Base-by-base conservation (phyloP, 1,284 basidiomycete species). In the Ganoderma boninense region DNA sequence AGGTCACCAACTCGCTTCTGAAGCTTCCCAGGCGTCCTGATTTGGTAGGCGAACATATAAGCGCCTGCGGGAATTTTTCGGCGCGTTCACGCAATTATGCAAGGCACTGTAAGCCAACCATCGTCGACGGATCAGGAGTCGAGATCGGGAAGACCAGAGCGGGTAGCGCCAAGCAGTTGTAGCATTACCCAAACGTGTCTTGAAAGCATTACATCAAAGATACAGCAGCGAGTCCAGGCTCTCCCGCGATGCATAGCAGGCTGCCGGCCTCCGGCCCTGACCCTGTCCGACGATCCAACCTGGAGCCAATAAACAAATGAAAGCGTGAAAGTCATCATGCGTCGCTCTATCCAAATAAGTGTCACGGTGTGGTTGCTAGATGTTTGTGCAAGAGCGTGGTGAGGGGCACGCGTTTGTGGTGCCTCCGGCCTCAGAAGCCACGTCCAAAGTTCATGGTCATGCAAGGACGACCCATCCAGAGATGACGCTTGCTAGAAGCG, bases 401-500 rank as follows among this genome's bases (percentile, higher is more conserved):
- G 23, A 44, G 59, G n/a, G 59, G 56, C 56, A 52, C 23, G 3
- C 49, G 23, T 10, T 29, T 57, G 16, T 18, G 54, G 29, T 57
- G 54, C 54, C 29, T 52, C 54, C 54, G 5, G 32, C 54, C 54
- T 20, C 54, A 40, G 18, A 14, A 64, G 42, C 23, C 40, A 40
- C 29, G 52, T 18, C 20, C 18, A 23, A 26, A 20, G 11, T 20
- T 18, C 54, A 40, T 6, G 46, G 20, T 69, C 67, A 73, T 67
- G 68, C 67, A n/a, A 71, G 64, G 16, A 69, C 35, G 40, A 64
- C 64, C 66, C 29, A 60, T 32, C 69, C 62, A 13, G 70, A 70
- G 32, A 70, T 11, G 46, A 49, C 69, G 59, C 54, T 65, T 63
- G 49, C 64, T 20, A 74, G 61, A 29, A 69, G 42, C 42, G 73